Evolutionary conservation across 495 filamentous ascomycete species (phyloP), one percentile per base, ranked within the genome.

Genomic region (Glonium stellatum): DNA sequence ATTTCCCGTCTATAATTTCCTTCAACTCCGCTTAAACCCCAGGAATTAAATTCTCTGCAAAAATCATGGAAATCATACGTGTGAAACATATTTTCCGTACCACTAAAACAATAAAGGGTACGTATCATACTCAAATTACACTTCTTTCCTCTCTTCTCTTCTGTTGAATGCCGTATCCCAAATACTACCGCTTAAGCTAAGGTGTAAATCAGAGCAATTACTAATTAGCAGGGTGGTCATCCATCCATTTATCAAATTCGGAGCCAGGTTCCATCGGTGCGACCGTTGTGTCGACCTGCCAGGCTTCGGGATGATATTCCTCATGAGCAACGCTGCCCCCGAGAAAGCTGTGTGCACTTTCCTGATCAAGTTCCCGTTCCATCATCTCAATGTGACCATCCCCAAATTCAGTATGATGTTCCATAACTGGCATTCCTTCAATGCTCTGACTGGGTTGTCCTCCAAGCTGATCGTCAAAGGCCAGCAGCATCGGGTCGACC

Each of bases 181-280:
- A 31, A 31, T 31, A 37, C 44, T 22, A 31, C 37, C 18, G 37
- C 15, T 55, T 35, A 6, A 58, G 5, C 12, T 55, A 18, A 6
- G 12, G 5, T n/a, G 15, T 22, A 12, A 55, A 39, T 8, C 19
- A 22, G 4, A 44, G 19, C 39, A 23, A 15, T 10, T n/a, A 23
- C 44, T 52, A 52, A 11, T 5, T 42, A 25, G 27, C 58, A 21
- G 59, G 35, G 36, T 61, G 57, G 22, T 70, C 68, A 39, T 67
- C 66, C 66, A 69, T 69, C 66, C 67, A 72, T 35, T 72, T 72
- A 31, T 72, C 70, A 39, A 71, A 72, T 27, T 72, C 70, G 21
- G 70, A 69, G 4, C 59, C 67, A 39, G 65, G 58, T 34, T 70
- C 69, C 46, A 71, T 58, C 18, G 53, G 39, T 21, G 49, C 39